These are phyloP conservation scores for Colletotrichum sp. DNA, from an alignment of 2,329 filamentous ascomycete species.

Conservation along the genomic window DNA sequence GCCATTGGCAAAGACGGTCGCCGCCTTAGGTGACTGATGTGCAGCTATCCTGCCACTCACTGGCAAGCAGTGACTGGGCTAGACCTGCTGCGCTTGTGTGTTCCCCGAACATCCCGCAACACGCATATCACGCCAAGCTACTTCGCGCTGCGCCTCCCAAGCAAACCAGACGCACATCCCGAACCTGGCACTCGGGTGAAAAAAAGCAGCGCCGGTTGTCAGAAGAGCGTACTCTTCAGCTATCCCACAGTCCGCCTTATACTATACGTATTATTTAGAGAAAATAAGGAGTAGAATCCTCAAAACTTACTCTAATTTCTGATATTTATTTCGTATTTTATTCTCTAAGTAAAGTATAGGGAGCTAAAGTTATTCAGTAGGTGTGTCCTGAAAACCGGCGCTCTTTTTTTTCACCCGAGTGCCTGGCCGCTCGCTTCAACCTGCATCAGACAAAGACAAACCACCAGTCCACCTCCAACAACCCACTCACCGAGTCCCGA, in stretches of 20 bases:
- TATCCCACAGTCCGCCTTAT: too few species aligned
- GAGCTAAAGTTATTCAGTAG: too few species aligned
- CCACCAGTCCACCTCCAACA: not conserved
- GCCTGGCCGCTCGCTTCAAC: not conserved
- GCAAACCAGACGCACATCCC: not conserved
- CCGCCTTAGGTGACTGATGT: not conserved
- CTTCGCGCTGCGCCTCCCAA: not conserved
- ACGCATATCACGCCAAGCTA: constrained; percentile 8
- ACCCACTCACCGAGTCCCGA: not conserved
- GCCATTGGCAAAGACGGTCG: not conserved
- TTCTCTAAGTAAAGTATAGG: too few species aligned
- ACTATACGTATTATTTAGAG: too few species aligned
- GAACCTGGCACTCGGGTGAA: too few species aligned
- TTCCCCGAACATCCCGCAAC: not conserved
- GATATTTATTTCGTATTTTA: too few species aligned
- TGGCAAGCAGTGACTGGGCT: not conserved
- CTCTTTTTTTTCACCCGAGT: too few species aligned
- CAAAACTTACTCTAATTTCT: too few species aligned
- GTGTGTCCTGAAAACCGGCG: too few species aligned
- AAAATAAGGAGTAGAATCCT: too few species aligned
- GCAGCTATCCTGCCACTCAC: not conserved
- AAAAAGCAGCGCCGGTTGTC: too few species aligned
- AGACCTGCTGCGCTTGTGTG: not conserved
- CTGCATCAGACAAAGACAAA: not conserved
- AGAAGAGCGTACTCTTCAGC: too few species aligned